phyloP scores from a whole-genome alignment of 1,284 basidiomycete genomes.

The Athelia sp. region DNA sequence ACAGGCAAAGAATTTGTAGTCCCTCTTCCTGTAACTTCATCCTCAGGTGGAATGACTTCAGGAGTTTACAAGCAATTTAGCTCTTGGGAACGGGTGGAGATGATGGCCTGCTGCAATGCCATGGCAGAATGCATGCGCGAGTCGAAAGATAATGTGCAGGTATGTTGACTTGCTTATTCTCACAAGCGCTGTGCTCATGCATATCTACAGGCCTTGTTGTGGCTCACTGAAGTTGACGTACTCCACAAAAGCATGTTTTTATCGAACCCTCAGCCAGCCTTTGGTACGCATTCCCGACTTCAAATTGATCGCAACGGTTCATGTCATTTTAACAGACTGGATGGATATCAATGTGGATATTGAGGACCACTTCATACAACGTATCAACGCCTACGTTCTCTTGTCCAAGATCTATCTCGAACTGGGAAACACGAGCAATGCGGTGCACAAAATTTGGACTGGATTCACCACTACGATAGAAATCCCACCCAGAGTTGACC shows the following conservation, averaged over 20 bases:
- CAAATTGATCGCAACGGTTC: background rate
- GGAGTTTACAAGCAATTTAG: background rate
- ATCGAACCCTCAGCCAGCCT: background rate
- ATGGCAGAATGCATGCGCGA: background rate
- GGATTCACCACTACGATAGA: background rate
- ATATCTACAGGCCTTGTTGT: background rate
- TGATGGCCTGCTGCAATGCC: constrained; percentile 1
- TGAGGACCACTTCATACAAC: background rate
- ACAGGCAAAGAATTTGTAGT: background rate
- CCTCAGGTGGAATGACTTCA: background rate
- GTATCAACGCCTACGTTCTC: background rate
- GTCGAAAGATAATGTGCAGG: background rate
- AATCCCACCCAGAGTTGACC: background rate
- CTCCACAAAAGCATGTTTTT: background rate
- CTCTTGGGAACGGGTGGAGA: background rate
- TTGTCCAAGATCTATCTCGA: background rate
- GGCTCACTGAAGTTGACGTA: background rate
- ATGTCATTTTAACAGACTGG: background rate
- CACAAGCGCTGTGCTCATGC: background rate
- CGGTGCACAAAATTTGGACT: background rate
- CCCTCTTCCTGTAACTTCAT: background rate
- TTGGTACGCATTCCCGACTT: background rate
- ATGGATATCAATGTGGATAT: background rate
- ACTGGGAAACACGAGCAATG: background rate
- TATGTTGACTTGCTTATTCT: background rate